Evolutionary conservation across 768 basidiomycete genomes (phyloP), one percentile per base, ranked within the genome.

Genomic region (Dentipellis sp.): DNA sequence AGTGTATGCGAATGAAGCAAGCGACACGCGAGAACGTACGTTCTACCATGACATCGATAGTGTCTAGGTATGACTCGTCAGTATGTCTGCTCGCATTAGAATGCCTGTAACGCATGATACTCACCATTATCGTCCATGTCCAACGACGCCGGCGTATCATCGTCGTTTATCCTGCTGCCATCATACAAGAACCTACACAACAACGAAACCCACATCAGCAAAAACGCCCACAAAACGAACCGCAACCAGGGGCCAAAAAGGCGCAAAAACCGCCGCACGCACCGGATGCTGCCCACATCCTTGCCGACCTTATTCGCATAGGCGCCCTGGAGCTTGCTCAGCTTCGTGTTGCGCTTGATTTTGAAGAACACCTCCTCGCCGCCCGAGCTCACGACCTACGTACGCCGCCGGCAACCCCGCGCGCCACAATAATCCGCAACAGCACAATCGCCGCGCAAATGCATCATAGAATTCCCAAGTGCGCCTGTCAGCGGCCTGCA

Each of bases 31-130:
- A 50, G 48, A 23, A 79, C 84, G 61, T 74, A 94, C 92, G 93
- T 75, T 95, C 92, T 58, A 95, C 88, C 87, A 94, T 91, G 59
- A 94, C 94, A 78, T 97, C 94, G 71, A 97, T 93, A 7, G 91
- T 84, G 68, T 97, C 94, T 84, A 64, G 6, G 21, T 52, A 56
- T 34, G 57, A 53, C 22, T 36, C 55, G 46, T 35, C 55, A 47
- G 19, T 50, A 49, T n/a, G 14, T 40, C 36, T 14, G 40, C 37
- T 35, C 34, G 29, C n/a, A 45, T 17, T 14, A 21, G 29, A 23
- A 38, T 1, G 34, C 23, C 17, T 14, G 29, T 29, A 7, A 46
- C 54, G 4, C n/a, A 54, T 53, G 29, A 16, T 54, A 63, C 81
- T 47, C 60, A 91, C 93, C 88, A 51, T 86, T 86, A 60, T 91